A percentile compares a stretch with the other conserved stretches of the same genome.
Evolutionary conservation across 2,329 filamentous ascomycete species (phyloP).

Genomic region (Pleoardoris graminearum): DNA sequence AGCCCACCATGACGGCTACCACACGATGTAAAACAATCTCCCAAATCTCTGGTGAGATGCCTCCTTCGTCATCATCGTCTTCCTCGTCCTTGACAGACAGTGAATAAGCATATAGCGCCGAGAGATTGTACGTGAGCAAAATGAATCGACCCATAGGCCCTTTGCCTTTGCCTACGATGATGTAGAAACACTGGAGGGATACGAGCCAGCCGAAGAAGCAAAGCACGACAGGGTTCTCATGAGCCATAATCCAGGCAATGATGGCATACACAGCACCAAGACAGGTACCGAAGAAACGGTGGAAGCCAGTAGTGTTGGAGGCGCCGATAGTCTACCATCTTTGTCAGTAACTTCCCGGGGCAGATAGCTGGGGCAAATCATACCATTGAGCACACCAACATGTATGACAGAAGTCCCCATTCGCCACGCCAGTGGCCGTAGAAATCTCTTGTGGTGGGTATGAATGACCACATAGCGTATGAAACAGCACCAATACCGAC

Average conservation of each 20-base stretch:
- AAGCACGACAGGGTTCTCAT: conserved; percentile 74
- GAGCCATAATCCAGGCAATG: conserved; percentile 74
- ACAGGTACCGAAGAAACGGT: conserved; percentile 84
- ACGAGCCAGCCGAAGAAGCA: conserved; percentile 81
- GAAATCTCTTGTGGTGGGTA: conserved; percentile 73
- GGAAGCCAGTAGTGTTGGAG: conserved; percentile 87
- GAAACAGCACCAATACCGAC: conserved; percentile 87
- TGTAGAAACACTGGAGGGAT: conserved; percentile 81
- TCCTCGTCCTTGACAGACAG: conserved; percentile 78
- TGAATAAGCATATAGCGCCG: conserved; percentile 91
- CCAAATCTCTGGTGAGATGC: conserved; percentile 78
- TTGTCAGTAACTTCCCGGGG: conserved; percentile 1
- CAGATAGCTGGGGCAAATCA: not conserved
- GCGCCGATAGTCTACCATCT: conserved; percentile 76
- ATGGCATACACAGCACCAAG: conserved; percentile 78
- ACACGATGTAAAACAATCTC: conserved; percentile 89
- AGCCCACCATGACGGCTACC: conserved; percentile 81
- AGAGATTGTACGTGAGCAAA: conserved; percentile 93
- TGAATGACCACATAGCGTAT: conserved; percentile 87
- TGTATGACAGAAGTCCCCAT: conserved; percentile 95
- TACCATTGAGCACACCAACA: conserved; percentile 93
- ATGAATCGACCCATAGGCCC: conserved; percentile 92
- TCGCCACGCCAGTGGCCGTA: conserved; percentile 92
- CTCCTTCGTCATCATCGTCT: conserved; percentile 82
- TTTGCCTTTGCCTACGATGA: conserved; percentile 81